Base-by-base conservation (phyloP, 2,329 filamentous ascomycete species). In the Aspergillus sp. region DNA sequence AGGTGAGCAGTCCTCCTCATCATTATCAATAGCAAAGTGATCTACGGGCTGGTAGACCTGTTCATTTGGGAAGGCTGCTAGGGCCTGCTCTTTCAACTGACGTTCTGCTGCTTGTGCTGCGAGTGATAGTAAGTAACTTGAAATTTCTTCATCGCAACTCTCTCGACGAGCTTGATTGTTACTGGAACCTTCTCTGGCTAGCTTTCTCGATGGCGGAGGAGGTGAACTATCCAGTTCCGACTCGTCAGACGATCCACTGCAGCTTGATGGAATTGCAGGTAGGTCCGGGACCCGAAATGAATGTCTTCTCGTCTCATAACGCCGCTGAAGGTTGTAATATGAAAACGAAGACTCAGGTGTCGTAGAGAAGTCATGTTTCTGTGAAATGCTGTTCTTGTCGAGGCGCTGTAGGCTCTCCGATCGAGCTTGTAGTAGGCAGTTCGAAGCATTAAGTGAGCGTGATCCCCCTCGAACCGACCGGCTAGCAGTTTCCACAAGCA, bases 31-130 rank as follows among this genome's bases (percentile, higher is more conserved):
- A 22, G 77, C 79, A 63, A 80, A 82, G 65, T 82, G 80, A 56
- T 79, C 75, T 3, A 81, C 77, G 5, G 73, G 72, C 53, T 81
- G 77, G 56, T 81, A 74, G 18, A 74, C 70, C 62, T 79, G 74
- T 63, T 82, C 79, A 59, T 81, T 81, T 12, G 80, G 80, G 62
- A 81, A 82, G 6, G 79, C 80, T 39, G 80, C 80, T 56, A 82
- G 69, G 16, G 79, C 74, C 64, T 78, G 78, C 67, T 96, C 91
- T 63, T 90, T 87, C 63, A 97, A 81, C 73, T 94, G 89, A 69
- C 88, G 87, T 73, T 95, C 88, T 9, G 90, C 90, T 69, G 92
- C 89, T 69, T 87, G 89, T 54, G 90, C 90, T 49, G 92, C 91
- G 58, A 96, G 80, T 58, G 90, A 87, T 59, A 96, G 84, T 57